Evolutionary conservation across 2,329 filamentous ascomycete genomes (phyloP), one percentile per base, ranked within the genome.

Genomic region (Aspergillus pseudotamarii): DNA sequence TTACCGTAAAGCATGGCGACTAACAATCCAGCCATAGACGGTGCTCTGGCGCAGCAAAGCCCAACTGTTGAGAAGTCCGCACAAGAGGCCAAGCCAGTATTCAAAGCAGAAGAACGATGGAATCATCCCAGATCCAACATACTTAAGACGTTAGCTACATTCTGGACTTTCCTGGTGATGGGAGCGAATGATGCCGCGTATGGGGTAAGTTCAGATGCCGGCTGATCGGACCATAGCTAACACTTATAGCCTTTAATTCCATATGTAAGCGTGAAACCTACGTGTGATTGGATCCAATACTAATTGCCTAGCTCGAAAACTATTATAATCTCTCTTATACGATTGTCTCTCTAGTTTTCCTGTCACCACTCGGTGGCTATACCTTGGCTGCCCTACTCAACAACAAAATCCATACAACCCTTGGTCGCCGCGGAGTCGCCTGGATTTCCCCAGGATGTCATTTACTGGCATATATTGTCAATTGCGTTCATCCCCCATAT

Each of bases 341-440:
- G 3, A 68, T 83, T n/a, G 78, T 84, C 8, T 84, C 82, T 4
- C 75, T 84, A 1, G 72, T 84, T 53, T 84, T 84, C 69, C 78
- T 84, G 16, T 78, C 81, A 9, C 82, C 82, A 0, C 76, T 84
- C 30, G 73, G 78, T 2, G 82, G 82, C 6, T 84, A 84, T 69
- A 80, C 79, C 11, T 62, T 77, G 3, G 79, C 82, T 1, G 81
- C 82, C 3, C 65, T 83, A n/a, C 66, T 81, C 30, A 82, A 82
- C 62, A 79, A 82, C 61, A 65, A 64, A 19, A 74, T 84, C 46
- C 82, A 84, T 69, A 66, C 71, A 23, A 67, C 60, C 3, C 58
- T 79, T 30, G 91, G 92, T 41, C 91, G 92, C 72, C 85, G 89
- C 19, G 91, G 91, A 11, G 85, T 93, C 11, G 90, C 91, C 12